phyloP scores from a whole-genome alignment of 805 yeast genomes.

The Saccharomyces jurei region DNA sequence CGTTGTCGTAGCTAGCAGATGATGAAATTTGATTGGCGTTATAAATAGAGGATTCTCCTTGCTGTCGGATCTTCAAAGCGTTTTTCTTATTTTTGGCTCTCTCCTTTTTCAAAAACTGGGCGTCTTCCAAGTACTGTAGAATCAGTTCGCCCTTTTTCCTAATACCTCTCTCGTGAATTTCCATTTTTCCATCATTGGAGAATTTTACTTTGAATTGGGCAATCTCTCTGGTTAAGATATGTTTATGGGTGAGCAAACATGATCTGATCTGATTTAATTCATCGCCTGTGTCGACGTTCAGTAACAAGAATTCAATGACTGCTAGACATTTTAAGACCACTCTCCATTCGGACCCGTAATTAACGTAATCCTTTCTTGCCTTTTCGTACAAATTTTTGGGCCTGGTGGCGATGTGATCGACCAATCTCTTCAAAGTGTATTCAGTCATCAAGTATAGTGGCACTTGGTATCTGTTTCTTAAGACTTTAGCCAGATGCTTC shows the following conservation, averaged over 20 bases:
- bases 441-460: constrained; percentile 29
- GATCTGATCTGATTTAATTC: constrained; percentile 27
- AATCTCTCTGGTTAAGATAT: constrained; percentile 26
- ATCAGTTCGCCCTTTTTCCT: constrained; percentile 29
- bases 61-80: constrained; percentile 24
- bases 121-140: constrained; percentile 23
- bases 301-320: constrained; percentile 28
- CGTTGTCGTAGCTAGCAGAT: constrained; percentile 20
- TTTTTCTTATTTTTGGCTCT: constrained; percentile 26
- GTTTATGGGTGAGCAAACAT: constrained; percentile 28
- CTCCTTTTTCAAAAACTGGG: constrained; percentile 25
- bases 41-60: constrained; percentile 14
- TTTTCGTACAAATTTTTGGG: constrained; percentile 32
- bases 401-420: constrained; percentile 31
- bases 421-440: constrained; percentile 30
- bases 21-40: constrained; percentile 11
- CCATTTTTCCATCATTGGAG: constrained; percentile 33
- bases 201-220: constrained; percentile 24
- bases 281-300: constrained; percentile 29
- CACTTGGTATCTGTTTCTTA: constrained; percentile 25
- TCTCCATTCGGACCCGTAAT: constrained; percentile 36
- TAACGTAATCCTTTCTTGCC: constrained; percentile 34
- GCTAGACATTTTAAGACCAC: constrained; percentile 33
- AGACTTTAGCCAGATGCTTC: constrained; percentile 33
- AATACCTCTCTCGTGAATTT: constrained; percentile 32